phyloP scores from a whole-genome alignment of 345 rosid species.

The Boechera stricta region DNA sequence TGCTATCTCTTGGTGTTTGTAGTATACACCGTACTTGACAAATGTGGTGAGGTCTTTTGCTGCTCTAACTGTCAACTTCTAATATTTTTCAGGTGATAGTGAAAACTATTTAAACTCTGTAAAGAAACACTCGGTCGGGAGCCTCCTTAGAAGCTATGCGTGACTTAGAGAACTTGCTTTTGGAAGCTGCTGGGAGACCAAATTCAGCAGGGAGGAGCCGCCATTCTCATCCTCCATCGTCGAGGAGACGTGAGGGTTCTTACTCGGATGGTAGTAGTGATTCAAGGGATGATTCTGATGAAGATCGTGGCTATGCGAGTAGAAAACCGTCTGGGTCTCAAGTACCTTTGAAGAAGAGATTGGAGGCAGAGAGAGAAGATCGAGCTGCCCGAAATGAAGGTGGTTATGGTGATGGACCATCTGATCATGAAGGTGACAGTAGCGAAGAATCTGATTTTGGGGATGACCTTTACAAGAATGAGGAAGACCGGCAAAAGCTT shows the following conservation, averaged over 20 bases:
- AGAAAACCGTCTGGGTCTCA: constrained; percentile 93
- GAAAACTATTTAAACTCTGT: background rate
- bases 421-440: constrained; percentile 72
- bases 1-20: background rate
- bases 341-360: constrained; percentile 91
- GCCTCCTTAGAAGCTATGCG: constrained; percentile 53
- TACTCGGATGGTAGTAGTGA: constrained; percentile 92
- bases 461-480: constrained; percentile 88
- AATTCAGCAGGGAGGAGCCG: constrained; percentile 62
- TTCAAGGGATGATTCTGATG: constrained; percentile 87
- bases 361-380: constrained; percentile 83
- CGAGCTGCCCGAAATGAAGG: constrained; percentile 66
- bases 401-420: constrained; percentile 60
- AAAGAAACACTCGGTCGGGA: background rate
- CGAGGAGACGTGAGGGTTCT: constrained; percentile 78
- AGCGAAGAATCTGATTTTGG: constrained; percentile 92
- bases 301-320: constrained; percentile 66
- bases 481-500: constrained; percentile 77
- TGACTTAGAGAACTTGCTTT: constrained; percentile 89
- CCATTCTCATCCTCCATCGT: constrained; percentile 60
- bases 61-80: constrained; percentile 8
- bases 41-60: background rate
- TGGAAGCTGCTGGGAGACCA: constrained; percentile 98
- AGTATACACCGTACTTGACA: too few relatives aligned
- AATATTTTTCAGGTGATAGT: constrained; percentile 37